Base-by-base conservation (phyloP, 1,139 yeast species). In the Debaryomyces coudertii region DNA sequence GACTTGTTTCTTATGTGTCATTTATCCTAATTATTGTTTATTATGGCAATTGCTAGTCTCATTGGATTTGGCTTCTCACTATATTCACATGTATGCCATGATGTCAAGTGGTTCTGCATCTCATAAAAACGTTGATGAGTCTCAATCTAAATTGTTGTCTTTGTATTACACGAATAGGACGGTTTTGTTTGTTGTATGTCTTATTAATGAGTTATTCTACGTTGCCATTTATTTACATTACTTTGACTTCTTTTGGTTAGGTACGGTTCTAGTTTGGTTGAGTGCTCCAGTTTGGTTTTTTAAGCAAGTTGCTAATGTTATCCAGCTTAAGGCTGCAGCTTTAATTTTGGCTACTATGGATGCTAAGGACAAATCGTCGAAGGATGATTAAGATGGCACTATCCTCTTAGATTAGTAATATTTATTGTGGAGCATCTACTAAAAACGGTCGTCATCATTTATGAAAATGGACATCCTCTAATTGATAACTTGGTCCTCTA, bases 51-150 rank as follows among this genome's bases (percentile, higher is more conserved):
- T 88, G 27, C 74, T 93, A 58, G 84, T 90, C 46, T 87, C 95
- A 23, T 73, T 93, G 58, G 99, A 95, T 67, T 78, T 95, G 60
- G 92, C 98, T 2, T 87, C 96, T 47, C 99, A 95, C 64, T 95
- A 95, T 71, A 89, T 95, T 87, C 99, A 95, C 73, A 93, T 95
- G 99, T 92, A 92, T 66, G 97, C 98, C 45, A 88, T 90, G 75
- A 72, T 92, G 58, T 79, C 85, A 44, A 75, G 83, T 40, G 98
- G 98, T 11, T 83, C 88, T 8, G 62, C 80, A 12, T 83, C 92
- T 36, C 99, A 95, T 71, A 95, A 95, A 73, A 81, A 83, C 55
- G 89, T 95, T 48, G 88, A 84, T 51, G 74, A 80, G 55, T 82
- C 83, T 54, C 83, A 87, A 43, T 82, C 85, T 52, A 80, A 82